A percentile compares a stretch with the other conserved stretches of the same genome.
Conservation (phyloP, 305 asterid species). For the Ajuga reptans region DNA sequence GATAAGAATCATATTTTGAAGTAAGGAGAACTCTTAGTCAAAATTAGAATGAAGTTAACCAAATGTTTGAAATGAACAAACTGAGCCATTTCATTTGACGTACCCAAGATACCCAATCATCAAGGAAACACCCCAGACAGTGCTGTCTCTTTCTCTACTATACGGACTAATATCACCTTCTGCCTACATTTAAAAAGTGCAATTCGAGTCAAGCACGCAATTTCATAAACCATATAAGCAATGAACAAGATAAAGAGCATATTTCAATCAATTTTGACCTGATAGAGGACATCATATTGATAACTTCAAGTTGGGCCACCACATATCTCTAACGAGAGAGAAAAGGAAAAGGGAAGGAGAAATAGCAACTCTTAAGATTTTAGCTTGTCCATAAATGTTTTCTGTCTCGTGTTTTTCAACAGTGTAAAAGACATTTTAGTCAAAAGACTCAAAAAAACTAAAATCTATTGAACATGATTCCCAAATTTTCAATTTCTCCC, state of each 20-base stretch:
- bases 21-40: background rate
- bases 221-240: conserved; percentile 12
- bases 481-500: background rate
- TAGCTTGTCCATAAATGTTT: conserved; percentile 3
- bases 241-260: conserved; percentile 12
- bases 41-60: background rate
- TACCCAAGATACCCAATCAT: conserved; percentile 99
- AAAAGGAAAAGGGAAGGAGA: background rate
- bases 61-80: conserved; percentile 7
- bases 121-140: conserved; percentile 97
- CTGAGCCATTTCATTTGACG: conserved; percentile 22
- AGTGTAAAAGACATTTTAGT: background rate
- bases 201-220: conserved; percentile 3
- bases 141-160: conserved; percentile 81
- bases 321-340: conserved; percentile 3
- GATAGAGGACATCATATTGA: background rate
- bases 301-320: conserved; percentile 10
- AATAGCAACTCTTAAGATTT: conserved; percentile 15
- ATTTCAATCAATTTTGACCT: background rate
- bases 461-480: background rate
- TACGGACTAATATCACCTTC: conserved; percentile 75
- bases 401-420: background rate
- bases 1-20: background rate
- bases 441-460: background rate
- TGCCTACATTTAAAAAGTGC: conserved; percentile 45